Base-by-base conservation (phyloP, 192 early-diverging fungal species). In the Helicostylum pulchrum region DNA sequence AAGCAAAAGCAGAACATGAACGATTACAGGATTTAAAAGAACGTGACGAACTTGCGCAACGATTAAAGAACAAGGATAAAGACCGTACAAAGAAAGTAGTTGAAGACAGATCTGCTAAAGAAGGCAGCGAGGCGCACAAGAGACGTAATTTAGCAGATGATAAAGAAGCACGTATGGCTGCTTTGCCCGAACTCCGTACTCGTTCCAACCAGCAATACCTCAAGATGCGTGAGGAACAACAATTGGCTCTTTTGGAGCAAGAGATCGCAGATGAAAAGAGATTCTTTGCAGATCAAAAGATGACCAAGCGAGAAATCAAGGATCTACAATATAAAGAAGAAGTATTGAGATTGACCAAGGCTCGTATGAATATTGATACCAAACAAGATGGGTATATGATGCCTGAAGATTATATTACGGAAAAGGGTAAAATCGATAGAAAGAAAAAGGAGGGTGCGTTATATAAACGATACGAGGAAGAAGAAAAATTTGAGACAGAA, bases 381-480 rank as follows among this genome's bases (percentile, higher is more conserved):
- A 88, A 90, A 32, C 80, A 84, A 10, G 94, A 94, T 63, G 94
- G 86, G 17, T 99, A 97, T 57, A 72, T 79, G 47, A 88, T 93
- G 87, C 91, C 90, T 5, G 90, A 92, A 70, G 95, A 97, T 73
- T 99, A 97, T 67, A 96, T 99, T 57, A 97, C 94, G 0, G 95
- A 97, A 66, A 97, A 97, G 74, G 97, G 97, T 58, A 96, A 97
- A 65, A 87, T 99, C 48, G 94, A 99, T 71, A 89, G 92, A 43
- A 94, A 95, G 57, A 96, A 93, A 76, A 92, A 94, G 61, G 89
- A 95, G 39, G 80, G 84, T 5, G 93, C 87, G 8, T 77, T 99
- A 9, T 96, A 95, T 75, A 77, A 80, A 70, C 80, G 95, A 26
- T 99, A 99, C 74, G 87, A 94, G 77, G 92, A 96, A 20, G 84